Evolutionary conservation across 805 yeast species (phyloP).

Genomic region (Pichia eremophila): DNA sequence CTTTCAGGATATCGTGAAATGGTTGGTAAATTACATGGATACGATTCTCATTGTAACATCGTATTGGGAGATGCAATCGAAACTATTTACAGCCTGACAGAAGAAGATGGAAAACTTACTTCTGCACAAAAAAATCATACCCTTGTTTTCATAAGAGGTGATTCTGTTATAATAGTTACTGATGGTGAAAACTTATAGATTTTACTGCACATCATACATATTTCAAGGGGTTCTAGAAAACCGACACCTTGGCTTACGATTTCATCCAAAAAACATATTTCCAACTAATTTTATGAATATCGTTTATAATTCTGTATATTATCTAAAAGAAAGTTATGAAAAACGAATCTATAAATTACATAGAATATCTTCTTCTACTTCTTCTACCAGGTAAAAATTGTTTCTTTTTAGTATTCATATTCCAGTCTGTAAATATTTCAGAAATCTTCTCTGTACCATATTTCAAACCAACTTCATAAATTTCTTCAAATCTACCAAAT

Average conservation of each 20-base stretch:
- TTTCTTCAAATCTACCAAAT: constrained; percentile 85
- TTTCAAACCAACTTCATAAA: constrained; percentile 66
- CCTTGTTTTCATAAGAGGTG: constrained; percentile 97
- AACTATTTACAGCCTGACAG: constrained; percentile 54
- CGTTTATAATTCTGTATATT: neutral
- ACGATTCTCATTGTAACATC: constrained; percentile 94
- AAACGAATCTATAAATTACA: constrained; percentile 22
- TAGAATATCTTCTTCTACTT: constrained; percentile 53
- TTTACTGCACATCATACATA: too few species aligned
- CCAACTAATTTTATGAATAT: neutral
- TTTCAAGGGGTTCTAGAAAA: too few species aligned
- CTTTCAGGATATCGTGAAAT: constrained; percentile 91
- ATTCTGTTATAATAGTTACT: constrained; percentile 76
- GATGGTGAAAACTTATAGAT: constrained; percentile 14
- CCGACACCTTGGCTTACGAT: too few species aligned
- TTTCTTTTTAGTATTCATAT: constrained; percentile 24
- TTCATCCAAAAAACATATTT: too few species aligned
- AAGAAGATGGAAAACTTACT: constrained; percentile 35
- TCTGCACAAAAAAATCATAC: constrained; percentile 54
- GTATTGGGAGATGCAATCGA: constrained; percentile 91
- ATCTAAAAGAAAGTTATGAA: too few species aligned
- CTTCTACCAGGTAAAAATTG: constrained; percentile 3
- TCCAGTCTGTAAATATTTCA: constrained; percentile 37
- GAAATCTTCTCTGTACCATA: constrained; percentile 57
- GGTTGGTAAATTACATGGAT: constrained; percentile 83